These are phyloP conservation scores for Chloris gayana DNA, from an alignment of 176 grass and related monocot genomes.

Conservation along the genomic window DNA sequence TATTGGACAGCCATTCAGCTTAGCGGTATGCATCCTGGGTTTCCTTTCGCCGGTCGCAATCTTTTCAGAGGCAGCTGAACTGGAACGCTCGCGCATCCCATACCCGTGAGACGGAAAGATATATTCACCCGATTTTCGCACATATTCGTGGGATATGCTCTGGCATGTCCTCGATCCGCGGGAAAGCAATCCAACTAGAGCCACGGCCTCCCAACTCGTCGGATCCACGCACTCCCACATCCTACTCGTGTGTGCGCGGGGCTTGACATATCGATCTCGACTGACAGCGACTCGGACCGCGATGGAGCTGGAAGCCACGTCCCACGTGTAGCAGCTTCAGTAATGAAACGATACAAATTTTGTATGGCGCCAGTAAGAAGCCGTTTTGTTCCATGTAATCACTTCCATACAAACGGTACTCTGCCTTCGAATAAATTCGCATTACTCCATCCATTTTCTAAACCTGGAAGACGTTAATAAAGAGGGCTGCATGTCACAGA, in stretches of 20 bases:
- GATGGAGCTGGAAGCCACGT: neutral
- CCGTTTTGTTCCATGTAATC: no score
- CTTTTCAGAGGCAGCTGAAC: neutral
- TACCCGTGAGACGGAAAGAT: slow-evolving; percentile 29
- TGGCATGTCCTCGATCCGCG: slow-evolving; percentile 14
- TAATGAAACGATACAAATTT: no score
- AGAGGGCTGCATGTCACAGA: no score
- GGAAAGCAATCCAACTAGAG: slow-evolving; percentile 19
- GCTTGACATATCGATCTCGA: neutral
- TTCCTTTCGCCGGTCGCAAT: neutral
- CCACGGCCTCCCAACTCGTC: neutral
- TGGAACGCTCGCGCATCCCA: neutral
- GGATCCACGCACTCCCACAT: neutral
- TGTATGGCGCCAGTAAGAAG: no score
- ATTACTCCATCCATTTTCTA: no score
- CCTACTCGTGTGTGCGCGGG: no score
- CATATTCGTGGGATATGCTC: slow-evolving; percentile 43
- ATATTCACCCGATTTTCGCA: slow-evolving; percentile 35
- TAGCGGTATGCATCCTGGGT: no score
- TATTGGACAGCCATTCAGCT: no score
- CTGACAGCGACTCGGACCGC: neutral
- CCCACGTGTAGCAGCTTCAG: no score
- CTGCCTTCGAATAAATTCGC: no score
- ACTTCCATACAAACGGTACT: no score
- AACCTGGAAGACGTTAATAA: no score